Conservation (phyloP, 345 rosid species). For the Conringia planisiliqua region DNA sequence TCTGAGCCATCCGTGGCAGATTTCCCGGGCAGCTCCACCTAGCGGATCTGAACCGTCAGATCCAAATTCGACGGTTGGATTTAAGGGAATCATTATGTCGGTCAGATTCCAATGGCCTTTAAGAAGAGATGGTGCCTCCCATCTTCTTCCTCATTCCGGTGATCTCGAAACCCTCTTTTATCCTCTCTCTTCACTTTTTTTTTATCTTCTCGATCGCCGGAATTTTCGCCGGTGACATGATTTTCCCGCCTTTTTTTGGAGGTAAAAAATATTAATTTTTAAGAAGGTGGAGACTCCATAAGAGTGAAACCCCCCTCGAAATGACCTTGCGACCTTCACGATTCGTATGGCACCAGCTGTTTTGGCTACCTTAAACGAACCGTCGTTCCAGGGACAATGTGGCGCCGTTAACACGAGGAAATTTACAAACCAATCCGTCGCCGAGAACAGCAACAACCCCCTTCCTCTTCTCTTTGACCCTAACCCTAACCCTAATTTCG, state of each 20-base stretch:
- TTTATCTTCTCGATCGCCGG: not conserved
- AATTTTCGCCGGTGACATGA: no score
- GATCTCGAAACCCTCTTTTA: not conserved
- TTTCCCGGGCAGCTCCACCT: slow-evolving; percentile 7
- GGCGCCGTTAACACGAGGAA: slow-evolving; percentile 29
- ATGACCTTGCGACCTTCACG: slow-evolving; percentile 16
- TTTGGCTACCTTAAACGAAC: slow-evolving; percentile 24
- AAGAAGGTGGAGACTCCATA: not conserved
- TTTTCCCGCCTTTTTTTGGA: slow-evolving; percentile 16
- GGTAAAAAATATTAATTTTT: not conserved
- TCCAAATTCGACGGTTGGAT: slow-evolving; percentile 1
- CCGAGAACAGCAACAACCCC: not conserved
- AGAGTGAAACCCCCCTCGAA: no score
- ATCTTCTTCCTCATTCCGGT: slow-evolving; percentile 23
- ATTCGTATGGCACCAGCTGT: slow-evolving; percentile 30
- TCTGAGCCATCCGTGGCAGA: slow-evolving; percentile 28
- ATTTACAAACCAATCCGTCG: slow-evolving; percentile 18
- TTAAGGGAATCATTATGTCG: not conserved
- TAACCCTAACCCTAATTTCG: slow-evolving; percentile 53
- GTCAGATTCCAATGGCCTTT: slow-evolving; percentile 30
- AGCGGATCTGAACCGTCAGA: slow-evolving; percentile 18
- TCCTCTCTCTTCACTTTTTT: not conserved
- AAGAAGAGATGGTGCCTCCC: slow-evolving; percentile 26
- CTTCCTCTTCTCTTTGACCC: slow-evolving; percentile 27
- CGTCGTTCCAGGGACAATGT: slow-evolving; percentile 29